Evolutionary conservation across 148 eudicot genomes (phyloP).

Genomic region (Persicaria tinctoria): DNA sequence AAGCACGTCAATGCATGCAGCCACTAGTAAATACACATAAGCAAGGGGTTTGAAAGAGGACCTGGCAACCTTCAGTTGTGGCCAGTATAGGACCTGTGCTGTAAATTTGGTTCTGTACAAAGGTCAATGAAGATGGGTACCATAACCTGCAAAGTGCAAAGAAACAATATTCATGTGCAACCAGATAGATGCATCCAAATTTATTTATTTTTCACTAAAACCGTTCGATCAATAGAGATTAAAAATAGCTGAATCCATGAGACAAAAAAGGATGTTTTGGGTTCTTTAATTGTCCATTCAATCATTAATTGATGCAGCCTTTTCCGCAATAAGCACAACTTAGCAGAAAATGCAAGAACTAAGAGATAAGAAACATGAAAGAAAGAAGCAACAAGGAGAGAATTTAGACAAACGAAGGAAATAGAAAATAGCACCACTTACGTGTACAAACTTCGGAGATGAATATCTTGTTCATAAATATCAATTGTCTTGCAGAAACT

Average conservation of each 20-base stretch:
- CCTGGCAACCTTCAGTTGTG: slow-evolving; percentile 70
- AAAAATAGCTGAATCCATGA: neutral
- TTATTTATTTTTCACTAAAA: no score
- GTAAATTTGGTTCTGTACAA: slow-evolving; percentile 26
- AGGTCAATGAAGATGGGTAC: slow-evolving; percentile 55
- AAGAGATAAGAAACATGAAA: neutral
- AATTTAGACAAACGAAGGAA: neutral
- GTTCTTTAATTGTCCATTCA: neutral
- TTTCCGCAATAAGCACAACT: neutral
- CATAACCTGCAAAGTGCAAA: slow-evolving; percentile 37
- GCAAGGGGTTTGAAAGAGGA: slow-evolving; percentile 10
- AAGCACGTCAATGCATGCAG: neutral
- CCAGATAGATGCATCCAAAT: neutral
- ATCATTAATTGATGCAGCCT: neutral
- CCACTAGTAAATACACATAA: neutral
- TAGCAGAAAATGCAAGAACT: neutral
- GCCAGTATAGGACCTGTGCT: slow-evolving; percentile 50
- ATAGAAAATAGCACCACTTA: slow-evolving; percentile 23
- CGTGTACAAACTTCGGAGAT: slow-evolving; percentile 48
- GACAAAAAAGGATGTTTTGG: neutral
- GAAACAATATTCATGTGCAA: slow-evolving; percentile 13
- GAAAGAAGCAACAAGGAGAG: neutral
- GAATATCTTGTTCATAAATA: slow-evolving; percentile 66
- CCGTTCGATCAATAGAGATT: neutral
- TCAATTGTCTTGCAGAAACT: slow-evolving; percentile 57